Base-by-base conservation (phyloP, 352 stramenopile species). In the Thalassiosira exigua region DNA sequence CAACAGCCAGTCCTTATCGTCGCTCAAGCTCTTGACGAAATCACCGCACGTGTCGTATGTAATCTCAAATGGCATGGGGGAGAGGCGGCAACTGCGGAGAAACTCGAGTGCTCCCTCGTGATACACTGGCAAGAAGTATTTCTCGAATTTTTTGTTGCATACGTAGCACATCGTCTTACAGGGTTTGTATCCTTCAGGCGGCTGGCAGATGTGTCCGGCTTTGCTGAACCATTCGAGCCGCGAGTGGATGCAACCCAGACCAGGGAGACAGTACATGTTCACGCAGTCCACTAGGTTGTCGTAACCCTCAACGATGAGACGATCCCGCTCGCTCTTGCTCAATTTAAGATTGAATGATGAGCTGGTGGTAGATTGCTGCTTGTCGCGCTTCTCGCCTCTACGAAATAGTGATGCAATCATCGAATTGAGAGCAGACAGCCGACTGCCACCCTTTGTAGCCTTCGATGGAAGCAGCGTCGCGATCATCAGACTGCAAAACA, bases 181-280 rank as follows among this genome's bases (percentile, higher is more conserved):
- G 4, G 44, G 21, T 7, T 12, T 5, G 9, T 44, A 44, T 14
- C 14, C 7, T 44, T 44, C 36, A 48, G 21, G 48, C 2, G 9
- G 14, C 12, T 29, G 48, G n/a, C n/a, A n/a, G n/a, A n/a, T n/a
- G n/a, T n/a, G n/a, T 4, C 42, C 57, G 32, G 27, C 29, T 30
- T 44, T 33, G 26, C 48, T 11, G 51, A 36, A 72, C 22, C 21
- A 50, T 32, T 62, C 26, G 11, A 1, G 30, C 21, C n/a, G 26
- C 1, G 36, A n/a, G 30, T 72, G 62, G 29, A 52, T 30, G 27
- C 62, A 72, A 3, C 62, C 62, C n/a, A n/a, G n/a, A n/a, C n/a
- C n/a, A n/a, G n/a, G n/a, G n/a, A n/a, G n/a, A n/a, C n/a, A n/a
- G n/a, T n/a, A n/a, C 1, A 52, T 39, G 29, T 72, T 11, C 2